phyloP scores from a whole-genome alignment of 306 rosid genomes.

The Lathyrus tuberosus region DNA sequence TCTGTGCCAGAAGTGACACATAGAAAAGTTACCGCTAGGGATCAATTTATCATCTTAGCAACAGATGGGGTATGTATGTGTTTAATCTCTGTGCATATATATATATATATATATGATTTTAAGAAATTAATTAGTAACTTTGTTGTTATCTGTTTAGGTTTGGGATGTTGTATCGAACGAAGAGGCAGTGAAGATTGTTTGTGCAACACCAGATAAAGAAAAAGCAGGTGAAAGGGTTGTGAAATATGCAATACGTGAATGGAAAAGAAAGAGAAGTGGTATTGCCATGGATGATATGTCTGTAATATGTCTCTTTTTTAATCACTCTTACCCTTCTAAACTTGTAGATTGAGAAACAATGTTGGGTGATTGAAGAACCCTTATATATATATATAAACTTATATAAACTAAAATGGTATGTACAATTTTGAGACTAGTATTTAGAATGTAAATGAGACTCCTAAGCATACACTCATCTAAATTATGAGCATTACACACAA shows the following conservation, averaged over 20 bases:
- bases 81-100: too few relatives aligned
- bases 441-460: background rate
- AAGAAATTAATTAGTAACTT: background rate
- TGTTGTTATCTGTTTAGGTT: slow-evolving; percentile 43
- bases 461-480: background rate
- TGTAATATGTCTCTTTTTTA: slow-evolving; percentile 71
- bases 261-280: slow-evolving; percentile 72
- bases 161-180: slow-evolving; percentile 80
- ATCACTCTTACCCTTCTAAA: slow-evolving; percentile 30
- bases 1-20: slow-evolving; percentile 69
- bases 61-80: slow-evolving; percentile 67
- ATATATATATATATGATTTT: too few relatives aligned
- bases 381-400: background rate
- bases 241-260: slow-evolving; percentile 58
- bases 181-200: slow-evolving; percentile 69
- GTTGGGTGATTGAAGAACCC: background rate
- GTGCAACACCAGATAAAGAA: slow-evolving; percentile 48
- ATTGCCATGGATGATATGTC: slow-evolving; percentile 80
- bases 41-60: slow-evolving; percentile 77
- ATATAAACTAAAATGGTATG: background rate
- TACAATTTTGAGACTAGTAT: background rate
- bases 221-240: slow-evolving; percentile 68
- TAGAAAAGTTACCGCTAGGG: slow-evolving; percentile 48
- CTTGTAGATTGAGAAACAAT: background rate
- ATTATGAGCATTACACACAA: background rate